These are phyloP conservation scores for Cronartium quercuum DNA, from an alignment of 1,284 basidiomycete species.

Conservation along the genomic window DNA sequence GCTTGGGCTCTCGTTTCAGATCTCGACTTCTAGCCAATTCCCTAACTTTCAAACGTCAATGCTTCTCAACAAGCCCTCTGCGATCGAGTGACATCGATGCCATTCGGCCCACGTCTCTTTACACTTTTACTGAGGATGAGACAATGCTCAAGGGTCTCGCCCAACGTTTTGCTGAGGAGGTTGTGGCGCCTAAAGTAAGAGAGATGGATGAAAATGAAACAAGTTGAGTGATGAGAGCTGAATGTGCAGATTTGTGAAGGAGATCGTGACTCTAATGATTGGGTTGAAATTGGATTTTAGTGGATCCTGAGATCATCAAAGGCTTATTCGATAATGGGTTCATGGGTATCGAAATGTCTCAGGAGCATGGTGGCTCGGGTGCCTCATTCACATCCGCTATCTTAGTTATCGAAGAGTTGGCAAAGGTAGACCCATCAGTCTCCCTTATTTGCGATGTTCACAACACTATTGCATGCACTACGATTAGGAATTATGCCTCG, in stretches of 20 bases:
- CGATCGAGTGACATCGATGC: neutral
- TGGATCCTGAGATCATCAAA: constrained; percentile 83
- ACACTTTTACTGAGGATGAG: constrained; percentile 32
- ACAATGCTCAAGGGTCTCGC: constrained; percentile 23
- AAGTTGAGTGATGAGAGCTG: constrained; percentile 53
- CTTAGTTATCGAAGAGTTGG: constrained; percentile 93
- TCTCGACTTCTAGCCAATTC: neutral
- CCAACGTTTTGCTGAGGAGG: constrained; percentile 76
- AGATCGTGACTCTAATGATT: too few species aligned
- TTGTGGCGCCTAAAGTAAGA: constrained; percentile 79
- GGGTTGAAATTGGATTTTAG: neutral
- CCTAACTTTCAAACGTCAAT: neutral
- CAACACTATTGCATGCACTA: constrained; percentile 80
- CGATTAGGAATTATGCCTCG: constrained; percentile 78
- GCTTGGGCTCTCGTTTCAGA: neutral
- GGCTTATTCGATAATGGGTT: constrained; percentile 94
- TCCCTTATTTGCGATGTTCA: constrained; percentile 97
- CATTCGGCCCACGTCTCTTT: constrained; percentile 9
- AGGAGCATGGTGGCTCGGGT: constrained; percentile 77
- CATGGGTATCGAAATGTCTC: constrained; percentile 92
- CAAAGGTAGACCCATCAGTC: constrained; percentile 91
- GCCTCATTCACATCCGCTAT: constrained; percentile 91
- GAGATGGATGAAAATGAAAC: constrained; percentile 97
- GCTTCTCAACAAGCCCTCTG: constrained; percentile 1
- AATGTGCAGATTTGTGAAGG: too few species aligned